phyloP scores from a whole-genome alignment of 352 stramenopile species.

The Pythium rishiriense region DNA sequence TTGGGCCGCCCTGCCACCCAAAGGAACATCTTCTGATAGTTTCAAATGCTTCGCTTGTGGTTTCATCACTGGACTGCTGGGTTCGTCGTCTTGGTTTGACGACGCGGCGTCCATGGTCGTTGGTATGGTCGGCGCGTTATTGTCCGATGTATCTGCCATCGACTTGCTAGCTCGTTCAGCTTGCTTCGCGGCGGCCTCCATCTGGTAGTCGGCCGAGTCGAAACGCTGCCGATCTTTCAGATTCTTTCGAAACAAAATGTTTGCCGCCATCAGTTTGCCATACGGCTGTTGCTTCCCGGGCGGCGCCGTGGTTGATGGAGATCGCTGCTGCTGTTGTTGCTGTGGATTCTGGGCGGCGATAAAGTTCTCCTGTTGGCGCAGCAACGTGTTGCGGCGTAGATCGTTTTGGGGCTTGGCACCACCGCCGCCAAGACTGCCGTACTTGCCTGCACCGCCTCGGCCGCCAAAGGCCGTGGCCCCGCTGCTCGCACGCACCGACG shows the following conservation, averaged over 20 bases:
- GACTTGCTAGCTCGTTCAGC: neutral
- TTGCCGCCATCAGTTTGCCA: constrained; percentile 58
- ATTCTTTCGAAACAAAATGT: constrained; percentile 80
- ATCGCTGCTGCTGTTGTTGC: neutral
- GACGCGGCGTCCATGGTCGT: neutral
- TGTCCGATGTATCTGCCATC: neutral
- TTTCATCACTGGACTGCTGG: constrained; percentile 27
- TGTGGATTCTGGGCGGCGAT: constrained; percentile 12
- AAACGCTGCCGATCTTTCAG: constrained; percentile 83
- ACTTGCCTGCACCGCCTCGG: constrained; percentile 31
- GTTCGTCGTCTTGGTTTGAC: constrained; percentile 27
- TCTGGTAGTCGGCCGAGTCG: constrained; percentile 78
- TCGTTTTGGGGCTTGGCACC: constrained; percentile 7
- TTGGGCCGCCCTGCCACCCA: constrained; percentile 27
- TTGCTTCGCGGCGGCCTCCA: constrained; percentile 53
- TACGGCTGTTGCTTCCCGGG: constrained; percentile 39
- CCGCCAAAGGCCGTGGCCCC: constrained; percentile 1
- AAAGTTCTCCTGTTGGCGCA: constrained; percentile 25
- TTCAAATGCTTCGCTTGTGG: constrained; percentile 69
- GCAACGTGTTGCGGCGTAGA: constrained; percentile 16
- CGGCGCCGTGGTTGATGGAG: neutral
- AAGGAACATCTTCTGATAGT: constrained; percentile 42
- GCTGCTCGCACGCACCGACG: constrained; percentile 31
- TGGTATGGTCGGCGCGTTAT: neutral
- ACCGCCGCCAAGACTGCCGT: constrained; percentile 28